Base-by-base conservation (phyloP, 129 eudicot genomes). In the Apium graveolens region DNA sequence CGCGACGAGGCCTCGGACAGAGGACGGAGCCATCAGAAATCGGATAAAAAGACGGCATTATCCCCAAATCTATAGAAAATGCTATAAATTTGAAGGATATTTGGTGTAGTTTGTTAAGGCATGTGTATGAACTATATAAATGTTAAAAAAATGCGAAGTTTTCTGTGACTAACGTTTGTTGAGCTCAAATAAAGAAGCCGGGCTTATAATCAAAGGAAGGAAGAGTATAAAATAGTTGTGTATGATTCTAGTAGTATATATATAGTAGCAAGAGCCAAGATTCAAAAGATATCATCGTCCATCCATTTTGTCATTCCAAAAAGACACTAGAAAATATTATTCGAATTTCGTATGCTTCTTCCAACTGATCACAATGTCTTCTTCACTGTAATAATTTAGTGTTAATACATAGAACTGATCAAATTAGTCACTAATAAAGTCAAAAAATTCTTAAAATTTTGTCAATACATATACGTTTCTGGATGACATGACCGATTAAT, bases 1-100 rank as follows among this genome's bases (percentile, higher is more conserved):
- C 38, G 31, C 89, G 82, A 13, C 92, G 92, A 73, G 92, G 92
- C 63, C 82, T 88, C 32, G 92, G 89, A 78, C 92, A 88, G 80
- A 88, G 81, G 41, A 88, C 11, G 20, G 73, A 81, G 57, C 81
- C 83, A 63, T 79, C 65, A 21, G 42, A 11, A 31, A 26, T n/a
- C 26, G 85, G 83, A 74, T 81, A 86, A 39, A 80, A 16, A 32
- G 20, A 29, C 17, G 29, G 43, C 32, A 37, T 71, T n/a, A 38
- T 7, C 20, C 49, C 27, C 31, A 37, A 20, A 37, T 70, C 27
- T 38, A 20, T 60, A 60, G 68, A 29, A 60, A 60, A 60, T 2
- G 68, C 65, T 57, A 24, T 18, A 18, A 20, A 55, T 24, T 57
- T 57, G 65, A 57, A n/a, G 29, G 29, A 26, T 21, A 55, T 29